A percentile compares a stretch with the other conserved stretches of the same genome.
Evolutionary conservation across 2,329 filamentous ascomycete species (phyloP).

Genomic region (Ceratocystis diversiconidia): DNA sequence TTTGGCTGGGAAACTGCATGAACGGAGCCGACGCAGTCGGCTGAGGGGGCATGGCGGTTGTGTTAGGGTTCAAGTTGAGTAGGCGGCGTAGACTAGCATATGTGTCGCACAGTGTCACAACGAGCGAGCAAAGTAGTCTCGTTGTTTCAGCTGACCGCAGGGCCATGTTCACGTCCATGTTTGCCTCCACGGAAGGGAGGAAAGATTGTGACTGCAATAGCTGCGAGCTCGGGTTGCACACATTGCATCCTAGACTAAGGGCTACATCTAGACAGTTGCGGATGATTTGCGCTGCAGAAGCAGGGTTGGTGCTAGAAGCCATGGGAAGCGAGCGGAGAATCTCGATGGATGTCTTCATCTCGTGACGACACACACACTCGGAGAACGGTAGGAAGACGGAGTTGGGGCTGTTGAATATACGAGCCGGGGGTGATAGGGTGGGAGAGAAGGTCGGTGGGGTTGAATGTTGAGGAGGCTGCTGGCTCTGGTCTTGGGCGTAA

Average conservation of each 20-base stretch:
- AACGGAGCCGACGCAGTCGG: not conserved
- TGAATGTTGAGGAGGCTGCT: not conserved
- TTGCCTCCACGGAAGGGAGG: not conserved
- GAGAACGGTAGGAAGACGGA: conserved; percentile 5
- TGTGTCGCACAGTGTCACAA: not conserved
- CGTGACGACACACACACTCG: conserved; percentile 35
- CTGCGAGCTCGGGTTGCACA: not conserved
- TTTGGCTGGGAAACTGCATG: not conserved
- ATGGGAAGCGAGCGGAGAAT: conserved; percentile 28
- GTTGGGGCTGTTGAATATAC: not conserved
- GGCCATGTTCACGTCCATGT: not conserved
- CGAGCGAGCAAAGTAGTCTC: not conserved
- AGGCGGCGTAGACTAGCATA: not conserved
- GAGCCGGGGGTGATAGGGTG: not conserved
- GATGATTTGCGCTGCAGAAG: not conserved
- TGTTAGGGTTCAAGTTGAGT: too few relatives aligned
- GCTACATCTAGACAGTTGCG: not conserved
- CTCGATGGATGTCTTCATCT: conserved; percentile 37
- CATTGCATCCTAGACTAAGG: not conserved
- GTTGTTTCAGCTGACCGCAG: not conserved
- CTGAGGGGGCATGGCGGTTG: not conserved
- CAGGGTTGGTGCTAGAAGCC: not conserved
- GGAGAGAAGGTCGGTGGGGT: not conserved
- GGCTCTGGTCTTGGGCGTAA: not conserved
- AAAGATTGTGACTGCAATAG: not conserved